Evolutionary conservation across 345 rosid species (phyloP).

Genomic region (Aquilaria yunnanensis): DNA sequence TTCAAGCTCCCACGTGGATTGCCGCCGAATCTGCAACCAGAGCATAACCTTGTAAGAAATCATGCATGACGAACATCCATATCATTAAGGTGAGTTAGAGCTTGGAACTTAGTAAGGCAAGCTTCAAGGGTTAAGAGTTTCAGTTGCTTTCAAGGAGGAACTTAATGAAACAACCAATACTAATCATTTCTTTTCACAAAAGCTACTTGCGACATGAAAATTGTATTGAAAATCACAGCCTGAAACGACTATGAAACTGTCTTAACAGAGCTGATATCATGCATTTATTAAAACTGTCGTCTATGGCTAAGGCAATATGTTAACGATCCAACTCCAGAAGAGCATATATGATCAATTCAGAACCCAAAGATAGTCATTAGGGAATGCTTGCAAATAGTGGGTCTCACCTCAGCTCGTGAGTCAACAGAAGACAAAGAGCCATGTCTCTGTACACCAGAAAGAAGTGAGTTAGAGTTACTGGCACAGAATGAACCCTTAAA

Average conservation of each 20-base stretch:
- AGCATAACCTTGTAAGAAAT: not conserved
- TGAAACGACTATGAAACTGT: too few relatives aligned
- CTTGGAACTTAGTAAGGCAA: too few relatives aligned
- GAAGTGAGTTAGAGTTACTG: not conserved
- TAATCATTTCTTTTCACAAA: too few relatives aligned
- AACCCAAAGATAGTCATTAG: not conserved
- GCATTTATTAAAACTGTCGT: too few relatives aligned
- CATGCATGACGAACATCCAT: not conserved
- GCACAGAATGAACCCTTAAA: too few relatives aligned
- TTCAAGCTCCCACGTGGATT: conserved; percentile 82
- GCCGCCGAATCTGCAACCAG: conserved; percentile 70
- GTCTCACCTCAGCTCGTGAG: conserved; percentile 62
- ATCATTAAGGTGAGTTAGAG: too few relatives aligned
- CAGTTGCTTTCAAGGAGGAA: not conserved
- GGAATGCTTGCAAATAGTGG: not conserved
- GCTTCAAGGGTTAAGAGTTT: not conserved
- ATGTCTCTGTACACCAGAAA: conserved; percentile 25
- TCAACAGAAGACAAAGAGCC: conserved; percentile 28
- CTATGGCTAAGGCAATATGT: too few relatives aligned
- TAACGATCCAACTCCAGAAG: not conserved
- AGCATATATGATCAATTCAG: not conserved
- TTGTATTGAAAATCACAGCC: too few relatives aligned
- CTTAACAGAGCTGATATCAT: too few relatives aligned
- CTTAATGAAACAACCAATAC: too few relatives aligned
- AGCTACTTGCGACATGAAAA: too few relatives aligned